A percentile compares a stretch with the other conserved stretches of the same genome.
Conservation (phyloP, 2,329 filamentous ascomycete species). For the Exserohilum turcica region DNA sequence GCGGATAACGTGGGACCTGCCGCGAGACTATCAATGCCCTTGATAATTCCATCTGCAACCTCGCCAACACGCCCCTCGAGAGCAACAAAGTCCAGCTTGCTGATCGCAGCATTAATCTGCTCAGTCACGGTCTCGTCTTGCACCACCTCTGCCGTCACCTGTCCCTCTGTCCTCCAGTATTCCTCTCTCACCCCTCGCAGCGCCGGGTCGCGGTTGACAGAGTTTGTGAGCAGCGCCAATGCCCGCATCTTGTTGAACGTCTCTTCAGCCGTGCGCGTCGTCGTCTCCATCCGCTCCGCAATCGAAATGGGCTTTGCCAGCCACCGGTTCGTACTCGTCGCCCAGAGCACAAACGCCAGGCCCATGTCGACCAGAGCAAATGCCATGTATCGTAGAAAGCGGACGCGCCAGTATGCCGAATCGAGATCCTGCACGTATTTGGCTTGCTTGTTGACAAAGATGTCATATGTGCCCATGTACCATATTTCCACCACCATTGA, state of each 20-base stretch:
- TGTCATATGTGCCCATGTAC: constrained; percentile 67
- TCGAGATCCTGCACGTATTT: constrained; percentile 66
- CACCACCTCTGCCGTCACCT: constrained; percentile 74
- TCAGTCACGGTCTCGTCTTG: constrained; percentile 77
- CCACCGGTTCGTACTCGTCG: constrained; percentile 79
- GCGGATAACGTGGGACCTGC: constrained; percentile 8
- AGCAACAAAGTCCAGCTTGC: constrained; percentile 65
- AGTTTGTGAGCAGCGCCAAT: constrained; percentile 78
- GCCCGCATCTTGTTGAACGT: constrained; percentile 72
- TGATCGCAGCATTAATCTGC: constrained; percentile 70
- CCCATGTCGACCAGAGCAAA: constrained; percentile 69
- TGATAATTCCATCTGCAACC: constrained; percentile 44
- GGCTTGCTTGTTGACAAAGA: constrained; percentile 67
- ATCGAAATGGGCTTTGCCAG: constrained; percentile 67
- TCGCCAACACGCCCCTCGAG: constrained; percentile 68
- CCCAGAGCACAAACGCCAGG: constrained; percentile 71
- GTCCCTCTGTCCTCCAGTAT: constrained; percentile 83
- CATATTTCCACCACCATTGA: constrained; percentile 70
- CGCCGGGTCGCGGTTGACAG: constrained; percentile 72
- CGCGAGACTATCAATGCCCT: constrained; percentile 37
- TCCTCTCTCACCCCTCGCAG: constrained; percentile 68
- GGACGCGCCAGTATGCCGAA: constrained; percentile 72
- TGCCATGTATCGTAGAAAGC: constrained; percentile 64
- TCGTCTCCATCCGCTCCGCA: constrained; percentile 69
- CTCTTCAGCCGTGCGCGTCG: constrained; percentile 61